Evolutionary conservation across 345 rosid species (phyloP), one percentile per base, ranked within the genome.

Genomic region (Garcia nutans): DNA sequence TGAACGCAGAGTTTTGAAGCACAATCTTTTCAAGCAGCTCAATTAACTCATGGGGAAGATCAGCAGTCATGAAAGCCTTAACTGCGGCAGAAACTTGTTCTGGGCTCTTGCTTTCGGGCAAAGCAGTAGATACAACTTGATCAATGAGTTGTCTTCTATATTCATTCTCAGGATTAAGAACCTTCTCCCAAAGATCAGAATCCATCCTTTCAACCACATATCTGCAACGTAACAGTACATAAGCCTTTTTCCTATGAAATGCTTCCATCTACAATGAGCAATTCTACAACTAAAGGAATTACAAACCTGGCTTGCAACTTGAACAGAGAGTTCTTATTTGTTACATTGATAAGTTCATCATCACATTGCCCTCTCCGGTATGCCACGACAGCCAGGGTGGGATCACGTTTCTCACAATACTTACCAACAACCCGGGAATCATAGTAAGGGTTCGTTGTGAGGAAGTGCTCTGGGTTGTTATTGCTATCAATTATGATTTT

Each of bases 201-300:
- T 96, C 98, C 98, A 96, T 96, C 86, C 98, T 89, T 83, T 96
- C 99, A 74, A 96, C 99, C 68, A 96, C 99, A 79, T 96, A 96
- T 83, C 98, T 94, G 84, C 41, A 78, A 74, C 77, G 73, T 28
- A 81, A 47, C 41, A 68, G 58, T 31, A 76, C 54, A 65, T 85
- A 47, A 87, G 74, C 76, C 57, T 75, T 63, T 58, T 16, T 41
- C 26, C 26, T 65, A 12, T 58, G 26, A 71, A 50, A 55, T 16
- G 5, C 3, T 69, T 49, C 19, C 49, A 72, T 62, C 79, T 66
- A 74, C 73, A n/a, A 42, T 31, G 15, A 24, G 3, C 6, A 65
- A 64, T 22, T 9, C 13, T 33, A 15, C 49, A 49, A 37, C 23
- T 23, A 44, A 73, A 73, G 55, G 55, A 60, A 79, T 60, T 37